Percentiles rank a stretch among this genome's conserved stretches.
Conservation (phyloP, 805 yeast species). For the Vanderwaltozyma polyspora region DNA sequence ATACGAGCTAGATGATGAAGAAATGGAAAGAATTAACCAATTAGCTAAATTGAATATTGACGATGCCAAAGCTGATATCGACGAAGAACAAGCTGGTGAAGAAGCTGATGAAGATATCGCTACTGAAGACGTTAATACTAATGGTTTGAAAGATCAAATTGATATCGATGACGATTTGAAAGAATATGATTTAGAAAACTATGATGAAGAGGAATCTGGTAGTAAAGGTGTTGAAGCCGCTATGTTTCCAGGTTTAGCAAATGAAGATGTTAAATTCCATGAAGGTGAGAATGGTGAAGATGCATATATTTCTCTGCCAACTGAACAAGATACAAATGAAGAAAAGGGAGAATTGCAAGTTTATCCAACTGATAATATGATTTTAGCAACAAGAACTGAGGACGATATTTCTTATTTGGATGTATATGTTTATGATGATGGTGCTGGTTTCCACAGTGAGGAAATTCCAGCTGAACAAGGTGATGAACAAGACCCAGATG, state of each 20-base stretch:
- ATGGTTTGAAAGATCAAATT: slow-evolving; percentile 36
- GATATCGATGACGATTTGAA: slow-evolving; percentile 76
- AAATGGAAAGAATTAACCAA: slow-evolving; percentile 78
- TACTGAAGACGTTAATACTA: slow-evolving; percentile 3
- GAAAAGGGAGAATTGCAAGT: slow-evolving; percentile 79
- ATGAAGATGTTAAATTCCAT: slow-evolving; percentile 45
- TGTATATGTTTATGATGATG: slow-evolving; percentile 89
- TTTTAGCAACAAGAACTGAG: slow-evolving; percentile 88
- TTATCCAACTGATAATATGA: slow-evolving; percentile 79
- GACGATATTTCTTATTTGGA: slow-evolving; percentile 89
- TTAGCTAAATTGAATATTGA: slow-evolving; percentile 74
- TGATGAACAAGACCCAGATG: slow-evolving; percentile 60
- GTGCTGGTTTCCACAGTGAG: slow-evolving; percentile 70
- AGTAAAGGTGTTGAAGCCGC: slow-evolving; percentile 47
- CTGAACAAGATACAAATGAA: slow-evolving; percentile 48
- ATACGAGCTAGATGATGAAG: slow-evolving; percentile 82
- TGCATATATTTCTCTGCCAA: slow-evolving; percentile 37
- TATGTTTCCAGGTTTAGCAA: slow-evolving; percentile 63
- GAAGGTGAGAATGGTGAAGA: slow-evolving; percentile 35
- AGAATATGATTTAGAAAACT: slow-evolving; percentile 77
- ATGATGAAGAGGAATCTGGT: slow-evolving; percentile 50
- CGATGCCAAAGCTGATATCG: slow-evolving; percentile 61
- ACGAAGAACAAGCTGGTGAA: slow-evolving; percentile 32
- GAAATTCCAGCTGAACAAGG: slow-evolving; percentile 52
- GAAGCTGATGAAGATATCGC: slow-evolving; percentile 8